Evolutionary conservation across 2,329 filamentous ascomycete species (phyloP).

Genomic region (Talaromyces sp.): DNA sequence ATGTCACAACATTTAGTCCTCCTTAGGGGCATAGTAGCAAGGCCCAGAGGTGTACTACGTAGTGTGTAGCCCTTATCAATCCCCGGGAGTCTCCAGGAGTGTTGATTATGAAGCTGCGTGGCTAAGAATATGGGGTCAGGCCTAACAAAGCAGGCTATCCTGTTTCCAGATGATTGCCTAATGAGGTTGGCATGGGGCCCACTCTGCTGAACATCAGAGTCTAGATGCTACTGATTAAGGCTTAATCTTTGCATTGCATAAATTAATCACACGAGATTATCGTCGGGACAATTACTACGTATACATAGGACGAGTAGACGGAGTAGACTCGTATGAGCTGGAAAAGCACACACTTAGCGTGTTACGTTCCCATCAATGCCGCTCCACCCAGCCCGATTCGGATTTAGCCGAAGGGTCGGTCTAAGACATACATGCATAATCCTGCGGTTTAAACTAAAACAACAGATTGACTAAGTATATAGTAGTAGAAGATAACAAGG

Average conservation of each 20-base stretch:
- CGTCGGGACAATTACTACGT: not conserved
- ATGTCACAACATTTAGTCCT: not conserved
- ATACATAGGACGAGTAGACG: not conserved
- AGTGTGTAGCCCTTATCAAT: not conserved
- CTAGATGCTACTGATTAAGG: not conserved
- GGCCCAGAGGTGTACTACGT: not conserved
- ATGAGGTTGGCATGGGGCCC: not conserved
- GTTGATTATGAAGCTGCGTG: not conserved
- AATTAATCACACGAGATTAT: not conserved
- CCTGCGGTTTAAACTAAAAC: not conserved
- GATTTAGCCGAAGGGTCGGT: not conserved
- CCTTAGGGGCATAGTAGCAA: not conserved
- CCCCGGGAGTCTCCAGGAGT: not conserved
- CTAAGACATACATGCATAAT: not conserved
- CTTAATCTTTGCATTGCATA: not conserved
- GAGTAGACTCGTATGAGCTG: not conserved
- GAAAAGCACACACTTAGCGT: not conserved
- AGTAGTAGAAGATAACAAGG: not conserved
- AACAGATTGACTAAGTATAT: not conserved
- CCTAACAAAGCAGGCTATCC: not conserved
- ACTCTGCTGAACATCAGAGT: not conserved
- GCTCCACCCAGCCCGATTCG: not conserved
- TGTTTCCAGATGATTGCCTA: not conserved
- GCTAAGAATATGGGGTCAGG: not conserved
- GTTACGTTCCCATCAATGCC: not conserved